Base-by-base conservation (phyloP, 2,329 filamentous ascomycete species). In the Diaporthe citrichinensis region DNA sequence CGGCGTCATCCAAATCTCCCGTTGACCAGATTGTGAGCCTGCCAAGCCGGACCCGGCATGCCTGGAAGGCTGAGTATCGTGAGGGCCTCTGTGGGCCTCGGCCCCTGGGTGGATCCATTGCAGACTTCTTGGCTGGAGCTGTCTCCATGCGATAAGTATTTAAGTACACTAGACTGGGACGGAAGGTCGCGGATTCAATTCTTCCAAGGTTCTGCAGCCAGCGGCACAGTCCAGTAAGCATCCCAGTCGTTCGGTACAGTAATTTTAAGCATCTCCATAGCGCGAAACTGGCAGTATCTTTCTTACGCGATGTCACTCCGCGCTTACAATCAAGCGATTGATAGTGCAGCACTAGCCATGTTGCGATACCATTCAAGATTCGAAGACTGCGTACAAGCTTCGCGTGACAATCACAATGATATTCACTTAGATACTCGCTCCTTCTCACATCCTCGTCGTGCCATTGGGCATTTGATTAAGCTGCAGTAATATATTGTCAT, bases 61-160 rank as follows among this genome's bases (percentile, higher is more conserved):
- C 28, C 61, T 68, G 46, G 46, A 68, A 68, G 65, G 65, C 65
- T 41, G 65, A 65, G 59, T 41, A 69, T 69, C 65, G 49, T 55
- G 65, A 69, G 65, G 46, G 7, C n/a, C 46, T 55, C 34, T 12
- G 65, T 41, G 65, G 34, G 49, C 49, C 65, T 55, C 49, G 34
- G 65, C 49, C 65, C 49, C 65, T 69, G 34, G 46, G 65, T 55
- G 65, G 65, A 20, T 51, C 61, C 31, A 36, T 51, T 28, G 28
- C 15, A 68, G 14, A 14, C 8, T 39, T 53, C 62, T 53, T 53
- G 34, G 65, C 62, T 23, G 41, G 65, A 28, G 7, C 46, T 53
- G 14, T 39, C 23, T 53, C 65, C 8, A 34, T 20, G 31, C 34
- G 65, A 53, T 14, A 39, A 53, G 59, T 65, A 44, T 15, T 39